Conservation (phyloP, 192 early-diverging fungal species). For the Mortierella claussenii region DNA sequence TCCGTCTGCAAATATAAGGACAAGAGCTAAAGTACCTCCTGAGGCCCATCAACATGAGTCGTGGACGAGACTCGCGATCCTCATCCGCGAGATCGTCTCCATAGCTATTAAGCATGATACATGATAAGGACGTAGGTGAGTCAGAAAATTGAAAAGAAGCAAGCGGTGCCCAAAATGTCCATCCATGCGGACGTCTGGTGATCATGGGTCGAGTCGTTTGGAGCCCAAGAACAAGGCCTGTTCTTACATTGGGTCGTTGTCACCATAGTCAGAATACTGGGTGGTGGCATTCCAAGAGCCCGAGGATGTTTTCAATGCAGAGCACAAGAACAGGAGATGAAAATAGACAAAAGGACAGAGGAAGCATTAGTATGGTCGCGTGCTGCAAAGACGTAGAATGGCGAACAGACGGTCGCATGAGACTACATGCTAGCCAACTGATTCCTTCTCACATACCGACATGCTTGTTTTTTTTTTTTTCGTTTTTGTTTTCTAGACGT, state of each 20-base stretch:
- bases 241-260: constrained; percentile 52
- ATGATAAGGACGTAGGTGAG: neutral
- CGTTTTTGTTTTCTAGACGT: neutral
- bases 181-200: too few species aligned
- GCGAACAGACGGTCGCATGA: too few species aligned
- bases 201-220: too few species aligned
- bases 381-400: too few species aligned
- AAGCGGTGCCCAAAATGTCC: too few species aligned
- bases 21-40: constrained; percentile 21
- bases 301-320: too few species aligned
- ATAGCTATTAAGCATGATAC: constrained; percentile 17
- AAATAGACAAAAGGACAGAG: too few species aligned
- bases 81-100: constrained; percentile 51
- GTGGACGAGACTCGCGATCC: constrained; percentile 51
- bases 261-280: constrained; percentile 51
- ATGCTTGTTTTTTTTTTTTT: constrained; percentile 1
- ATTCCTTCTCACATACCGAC: constrained; percentile 33
- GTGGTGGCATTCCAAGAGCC: too few species aligned
- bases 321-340: too few species aligned
- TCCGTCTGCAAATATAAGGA: neutral
- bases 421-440: too few species aligned
- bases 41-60: constrained; percentile 52
- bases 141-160: too few species aligned
- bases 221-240: neutral
- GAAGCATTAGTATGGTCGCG: too few species aligned